phyloP scores from a whole-genome alignment of 352 stramenopile species.

The Phytophthora sp. region DNA sequence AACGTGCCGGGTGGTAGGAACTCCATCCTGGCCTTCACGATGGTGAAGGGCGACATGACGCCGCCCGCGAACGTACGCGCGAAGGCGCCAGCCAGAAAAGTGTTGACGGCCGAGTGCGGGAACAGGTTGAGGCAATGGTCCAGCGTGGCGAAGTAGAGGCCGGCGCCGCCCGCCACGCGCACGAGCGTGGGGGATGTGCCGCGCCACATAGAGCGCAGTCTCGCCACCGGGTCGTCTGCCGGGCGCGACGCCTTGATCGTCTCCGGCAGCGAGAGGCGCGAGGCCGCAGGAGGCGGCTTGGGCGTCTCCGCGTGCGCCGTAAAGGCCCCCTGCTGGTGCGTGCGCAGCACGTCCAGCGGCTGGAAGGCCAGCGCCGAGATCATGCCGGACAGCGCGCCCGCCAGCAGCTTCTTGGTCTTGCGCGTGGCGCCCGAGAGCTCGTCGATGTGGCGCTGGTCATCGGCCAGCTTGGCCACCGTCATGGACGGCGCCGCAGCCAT shows the following conservation, averaged over 20 bases:
- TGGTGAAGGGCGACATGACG: conserved; percentile 85
- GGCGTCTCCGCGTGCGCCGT: conserved; percentile 24
- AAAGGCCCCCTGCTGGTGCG: conserved; percentile 85
- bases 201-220: conserved; percentile 79
- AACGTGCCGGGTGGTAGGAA: conserved; percentile 72
- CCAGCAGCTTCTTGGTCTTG: conserved; percentile 79
- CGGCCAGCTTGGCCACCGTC: conserved; percentile 28
- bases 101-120: conserved; percentile 66
- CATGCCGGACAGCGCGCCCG: conserved; percentile 76
- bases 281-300: conserved; percentile 1
- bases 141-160: conserved; percentile 86
- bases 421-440: conserved; percentile 35
- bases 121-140: conserved; percentile 69
- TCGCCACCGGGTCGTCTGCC: conserved; percentile 29
- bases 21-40: conserved; percentile 90
- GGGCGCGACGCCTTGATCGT: conserved; percentile 24
- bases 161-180: conserved; percentile 78
- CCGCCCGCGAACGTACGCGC: conserved; percentile 85
- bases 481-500: conserved; percentile 29
- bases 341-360: conserved; percentile 85
- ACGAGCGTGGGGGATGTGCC: conserved; percentile 84
- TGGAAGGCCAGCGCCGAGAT: conserved; percentile 86
- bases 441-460: conserved; percentile 32
- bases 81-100: conserved; percentile 82
- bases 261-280: conserved; percentile 17